Evolutionary conservation across 345 rosid species (phyloP), one percentile per base, ranked within the genome.

Genomic region (Hirschfeldia incana): DNA sequence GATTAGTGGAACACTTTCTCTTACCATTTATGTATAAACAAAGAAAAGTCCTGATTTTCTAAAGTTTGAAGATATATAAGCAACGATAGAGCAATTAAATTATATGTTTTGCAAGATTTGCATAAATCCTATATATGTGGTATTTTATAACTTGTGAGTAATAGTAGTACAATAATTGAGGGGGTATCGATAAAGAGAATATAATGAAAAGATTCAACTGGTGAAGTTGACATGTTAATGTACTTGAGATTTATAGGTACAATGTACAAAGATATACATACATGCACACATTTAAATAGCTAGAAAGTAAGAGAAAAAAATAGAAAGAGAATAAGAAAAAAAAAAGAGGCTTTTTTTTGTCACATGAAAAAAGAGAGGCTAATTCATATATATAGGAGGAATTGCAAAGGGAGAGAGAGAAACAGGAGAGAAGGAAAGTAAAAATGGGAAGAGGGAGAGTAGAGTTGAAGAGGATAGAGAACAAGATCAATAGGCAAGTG

Each of bases 401-500:
- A 57, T n/a, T 16, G 33, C 62, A 57, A 62, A 8, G 13, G 37
- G 65, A 8, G 46, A 59, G 65, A 59, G 61, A 58, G 65, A 67
- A 76, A 65, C 65, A 76, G 72, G 10, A 62, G 42, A 61, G 28
- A 65, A 30, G 15, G 36, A 70, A 10, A 9, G 5, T 21, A 21
- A 28, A 59, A 78, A 92, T 94, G 98, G 98, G 97, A 77, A 89
- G 98, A 84, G 98, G 98, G 53, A 91, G 97, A 85, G 98, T 94
- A 72, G 98, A 94, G 85, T 78, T 94, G 92, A 92, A 94, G 98
- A 91, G 97, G 85, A 94, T 94, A 71, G 97, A 94, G 83, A 94
- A 94, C 93, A 94, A 94, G 85, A 94, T 94, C 90, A 94, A 92
- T 89, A 83, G 97, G 85, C 98, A 94, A 83, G 98, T 94, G 75